Evolutionary conservation across 108 stramenopile genomes (phyloP), one percentile per base, ranked within the genome.

Genomic region (Discostella pseudostelligera): DNA sequence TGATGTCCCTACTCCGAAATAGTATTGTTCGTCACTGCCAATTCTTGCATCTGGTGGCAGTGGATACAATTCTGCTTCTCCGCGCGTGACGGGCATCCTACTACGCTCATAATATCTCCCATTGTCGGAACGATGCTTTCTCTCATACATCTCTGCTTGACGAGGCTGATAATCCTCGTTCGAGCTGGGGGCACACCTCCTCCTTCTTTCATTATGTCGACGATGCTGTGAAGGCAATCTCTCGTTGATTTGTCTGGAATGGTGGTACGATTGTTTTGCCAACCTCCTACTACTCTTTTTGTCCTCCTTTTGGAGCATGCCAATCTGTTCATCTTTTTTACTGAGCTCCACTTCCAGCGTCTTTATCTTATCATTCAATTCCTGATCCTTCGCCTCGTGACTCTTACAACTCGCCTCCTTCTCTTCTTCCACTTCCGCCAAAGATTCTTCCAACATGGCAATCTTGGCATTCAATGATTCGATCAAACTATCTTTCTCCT

Each of bases 401-500:
- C 8, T 50, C 7, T 42, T 10, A 0, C 36, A 11, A 2, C 17
- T 17, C 37, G 51, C 42, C 26, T 45, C 19, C 58, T 57, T 56
- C 17, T 32, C 43, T 29, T 46, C 64, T 35, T 65, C 57, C 25
- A 64, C 21, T 28, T 73, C 64, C n/a, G 37, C 49, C 57, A 73
- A 36, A 39, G 43, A 49, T n/a, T 47, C 42, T 44, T 75, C 74
- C 28, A 75, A 26, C 19, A 68, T 25, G n/a, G 62, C 26, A 24
- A 75, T 60, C 66, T 75, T 67, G 8, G 25, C 61, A 13, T 67
- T 45, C 36, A 75, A 57, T 24, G 74, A 68, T 25, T 57, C 54
- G 53, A 75, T 75, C 0, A 75, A 54, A 0, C 40, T 63, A 49
- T 75, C 67, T 26, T 75, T 75, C 62, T 75, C 62, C 26, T 62